Conservation (phyloP, 352 stramenopile genomes). For the Pythium insidiosum region DNA sequence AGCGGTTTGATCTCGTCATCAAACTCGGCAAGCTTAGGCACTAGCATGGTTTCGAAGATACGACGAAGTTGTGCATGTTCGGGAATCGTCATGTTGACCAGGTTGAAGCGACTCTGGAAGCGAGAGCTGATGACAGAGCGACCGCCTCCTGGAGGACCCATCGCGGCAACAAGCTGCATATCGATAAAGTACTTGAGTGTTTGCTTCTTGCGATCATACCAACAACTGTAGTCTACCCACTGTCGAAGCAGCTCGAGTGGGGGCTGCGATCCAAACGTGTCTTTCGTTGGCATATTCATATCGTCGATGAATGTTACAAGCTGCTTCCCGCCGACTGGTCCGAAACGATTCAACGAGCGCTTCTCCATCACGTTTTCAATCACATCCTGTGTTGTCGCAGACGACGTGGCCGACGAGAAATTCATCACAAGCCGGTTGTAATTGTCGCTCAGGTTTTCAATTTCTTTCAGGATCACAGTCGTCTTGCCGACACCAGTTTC, state of each 20-base stretch:
- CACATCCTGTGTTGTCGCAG: slow-evolving; percentile 82
- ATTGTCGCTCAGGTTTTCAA: slow-evolving; percentile 72
- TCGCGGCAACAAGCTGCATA: slow-evolving; percentile 85
- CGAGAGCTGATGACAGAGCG: slow-evolving; percentile 84
- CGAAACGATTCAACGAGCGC: slow-evolving; percentile 82
- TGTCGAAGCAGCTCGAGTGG: slow-evolving; percentile 87
- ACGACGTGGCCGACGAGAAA: slow-evolving; percentile 87
- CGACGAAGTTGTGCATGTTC: slow-evolving; percentile 77
- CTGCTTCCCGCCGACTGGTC: slow-evolving; percentile 80
- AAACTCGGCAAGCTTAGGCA: slow-evolving; percentile 79
- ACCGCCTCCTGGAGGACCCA: slow-evolving; percentile 82
- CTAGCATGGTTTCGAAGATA: slow-evolving; percentile 88
- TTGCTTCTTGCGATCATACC: slow-evolving; percentile 90
- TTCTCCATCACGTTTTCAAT: slow-evolving; percentile 91
- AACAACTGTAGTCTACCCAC: slow-evolving; percentile 90
- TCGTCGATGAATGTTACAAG: slow-evolving; percentile 91
- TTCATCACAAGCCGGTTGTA: slow-evolving; percentile 82
- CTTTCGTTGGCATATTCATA: slow-evolving; percentile 90
- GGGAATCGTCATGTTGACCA: slow-evolving; percentile 88
- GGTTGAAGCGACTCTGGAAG: slow-evolving; percentile 88
- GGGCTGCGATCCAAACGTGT: slow-evolving; percentile 88
- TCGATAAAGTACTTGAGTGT: slow-evolving; percentile 89
- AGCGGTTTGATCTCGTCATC: slow-evolving; percentile 87
- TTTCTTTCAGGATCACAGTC: slow-evolving; percentile 72
- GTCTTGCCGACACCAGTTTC: slow-evolving; percentile 89